These are phyloP conservation scores for Avena eriantha DNA, from an alignment of 176 grass and related monocot genomes.

Conservation along the genomic window DNA sequence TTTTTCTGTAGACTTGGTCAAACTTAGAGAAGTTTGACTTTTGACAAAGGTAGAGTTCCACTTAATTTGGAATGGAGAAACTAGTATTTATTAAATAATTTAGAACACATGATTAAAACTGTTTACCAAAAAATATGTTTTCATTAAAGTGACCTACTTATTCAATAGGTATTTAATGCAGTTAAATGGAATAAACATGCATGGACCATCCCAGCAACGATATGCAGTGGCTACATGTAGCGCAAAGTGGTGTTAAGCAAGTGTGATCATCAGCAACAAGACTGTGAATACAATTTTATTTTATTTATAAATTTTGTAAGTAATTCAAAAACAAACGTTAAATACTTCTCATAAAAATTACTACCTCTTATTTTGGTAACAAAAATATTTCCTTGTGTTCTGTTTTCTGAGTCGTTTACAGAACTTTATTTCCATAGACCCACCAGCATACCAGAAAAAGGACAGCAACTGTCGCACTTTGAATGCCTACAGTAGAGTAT, in stretches of 20 bases:
- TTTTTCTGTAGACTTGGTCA: neutral
- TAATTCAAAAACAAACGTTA: neutral
- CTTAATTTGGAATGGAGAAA: too few species aligned
- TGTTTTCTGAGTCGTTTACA: neutral
- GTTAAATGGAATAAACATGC: neutral
- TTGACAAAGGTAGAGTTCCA: neutral
- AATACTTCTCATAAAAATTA: neutral
- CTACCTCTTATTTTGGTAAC: neutral
- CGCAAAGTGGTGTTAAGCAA: neutral
- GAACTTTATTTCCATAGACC: conserved; percentile 3
- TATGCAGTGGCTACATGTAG: neutral
- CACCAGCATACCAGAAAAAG: neutral
- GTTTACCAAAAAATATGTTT: neutral
- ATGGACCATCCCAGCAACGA: neutral
- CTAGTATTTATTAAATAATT: conserved; percentile 10
- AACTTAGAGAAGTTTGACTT: neutral
- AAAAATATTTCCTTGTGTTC: neutral
- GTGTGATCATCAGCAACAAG: neutral
- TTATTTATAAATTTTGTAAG: neutral
- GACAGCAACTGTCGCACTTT: neutral
- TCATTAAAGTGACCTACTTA: neutral
- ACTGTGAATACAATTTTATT: conserved; percentile 9
- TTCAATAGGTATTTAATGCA: conserved; percentile 21
- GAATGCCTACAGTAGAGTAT: neutral
- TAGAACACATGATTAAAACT: neutral